Percentiles rank a stretch among this genome's conserved stretches.
Conservation (phyloP, 164 flowering plant genomes). For the Vitis riparia region DNA sequence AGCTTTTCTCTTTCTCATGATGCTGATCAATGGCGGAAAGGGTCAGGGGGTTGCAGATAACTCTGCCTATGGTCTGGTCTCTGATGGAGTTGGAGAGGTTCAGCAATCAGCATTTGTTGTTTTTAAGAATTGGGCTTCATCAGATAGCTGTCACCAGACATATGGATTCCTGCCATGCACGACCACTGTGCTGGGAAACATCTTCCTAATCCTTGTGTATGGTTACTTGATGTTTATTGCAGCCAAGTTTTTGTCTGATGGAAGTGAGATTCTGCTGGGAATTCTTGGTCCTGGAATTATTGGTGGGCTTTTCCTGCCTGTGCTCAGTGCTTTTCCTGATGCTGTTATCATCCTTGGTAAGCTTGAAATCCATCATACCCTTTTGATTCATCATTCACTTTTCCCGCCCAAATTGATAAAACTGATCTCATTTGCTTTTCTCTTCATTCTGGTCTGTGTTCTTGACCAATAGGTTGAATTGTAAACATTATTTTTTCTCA, state of each 20-base stretch:
- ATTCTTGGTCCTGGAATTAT: constrained; percentile 29
- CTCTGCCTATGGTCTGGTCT: constrained; percentile 8
- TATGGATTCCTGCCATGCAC: constrained; percentile 51
- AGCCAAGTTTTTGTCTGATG: constrained; percentile 20
- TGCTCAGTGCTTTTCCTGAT: constrained; percentile 25
- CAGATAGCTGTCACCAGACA: constrained; percentile 29
- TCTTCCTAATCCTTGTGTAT: constrained; percentile 31
- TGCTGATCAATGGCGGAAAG: too few species aligned
- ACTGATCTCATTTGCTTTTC: too few species aligned
- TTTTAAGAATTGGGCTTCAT: background rate
- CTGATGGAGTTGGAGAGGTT: background rate
- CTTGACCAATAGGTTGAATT: too few species aligned
- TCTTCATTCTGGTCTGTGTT: too few species aligned
- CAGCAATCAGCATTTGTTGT: background rate
- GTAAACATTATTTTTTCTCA: too few species aligned
- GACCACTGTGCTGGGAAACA: constrained; percentile 20
- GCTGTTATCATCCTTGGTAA: constrained; percentile 20
- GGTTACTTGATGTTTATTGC: constrained; percentile 25
- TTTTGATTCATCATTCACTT: too few species aligned
- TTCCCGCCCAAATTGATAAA: too few species aligned
- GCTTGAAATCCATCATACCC: background rate
- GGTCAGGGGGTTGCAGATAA: too few species aligned
- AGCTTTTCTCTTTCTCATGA: too few species aligned
- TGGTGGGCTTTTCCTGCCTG: constrained; percentile 29
- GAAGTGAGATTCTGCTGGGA: constrained; percentile 26